Percentiles rank a stretch among this genome's conserved stretches.
Conservation (phyloP, 176 grass and related monocot genomes). For the Paspalum vaginatum region DNA sequence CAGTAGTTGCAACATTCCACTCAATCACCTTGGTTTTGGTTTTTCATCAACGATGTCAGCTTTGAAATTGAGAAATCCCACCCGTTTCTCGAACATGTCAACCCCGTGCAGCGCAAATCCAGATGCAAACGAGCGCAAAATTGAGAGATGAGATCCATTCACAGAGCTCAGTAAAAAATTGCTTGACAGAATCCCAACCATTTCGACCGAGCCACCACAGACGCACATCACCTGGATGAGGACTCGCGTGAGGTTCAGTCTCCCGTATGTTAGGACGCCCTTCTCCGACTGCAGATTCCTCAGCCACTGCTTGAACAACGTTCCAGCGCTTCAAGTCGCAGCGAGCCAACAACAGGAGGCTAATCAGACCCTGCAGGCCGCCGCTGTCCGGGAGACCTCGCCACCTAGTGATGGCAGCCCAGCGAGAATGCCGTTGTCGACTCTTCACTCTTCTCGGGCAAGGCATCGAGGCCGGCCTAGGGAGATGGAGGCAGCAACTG, state of each 20-base stretch:
- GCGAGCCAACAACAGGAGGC: too few relatives aligned
- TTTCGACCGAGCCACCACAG: conserved; percentile 11
- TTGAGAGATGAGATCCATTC: not conserved
- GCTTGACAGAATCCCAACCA: too few relatives aligned
- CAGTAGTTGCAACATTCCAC: not conserved
- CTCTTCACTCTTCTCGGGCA: too few relatives aligned
- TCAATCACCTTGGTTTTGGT: conserved; percentile 75
- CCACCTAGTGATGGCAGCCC: too few relatives aligned
- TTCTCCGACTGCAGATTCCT: conserved; percentile 75
- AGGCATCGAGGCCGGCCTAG: too few relatives aligned
- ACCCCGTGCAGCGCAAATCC: conserved; percentile 52
- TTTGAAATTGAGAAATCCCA: conserved; percentile 96
- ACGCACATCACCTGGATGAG: conserved; percentile 66
- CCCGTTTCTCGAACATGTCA: conserved; percentile 83
- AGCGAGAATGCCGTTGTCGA: too few relatives aligned
- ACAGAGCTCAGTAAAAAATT: not conserved
- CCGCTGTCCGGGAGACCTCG: too few relatives aligned
- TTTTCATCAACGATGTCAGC: conserved; percentile 83
- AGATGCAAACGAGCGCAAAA: not conserved
- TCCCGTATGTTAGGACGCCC: conserved; percentile 63
- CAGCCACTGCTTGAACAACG: conserved; percentile 82
- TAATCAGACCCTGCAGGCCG: too few relatives aligned
- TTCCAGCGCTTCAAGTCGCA: too few relatives aligned
- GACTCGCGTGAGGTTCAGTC: conserved; percentile 58
- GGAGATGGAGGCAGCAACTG: too few relatives aligned